Evolutionary conservation across 2,329 filamentous ascomycete genomes (phyloP), one percentile per base, ranked within the genome.

Genomic region (Neurospora crassa): DNA sequence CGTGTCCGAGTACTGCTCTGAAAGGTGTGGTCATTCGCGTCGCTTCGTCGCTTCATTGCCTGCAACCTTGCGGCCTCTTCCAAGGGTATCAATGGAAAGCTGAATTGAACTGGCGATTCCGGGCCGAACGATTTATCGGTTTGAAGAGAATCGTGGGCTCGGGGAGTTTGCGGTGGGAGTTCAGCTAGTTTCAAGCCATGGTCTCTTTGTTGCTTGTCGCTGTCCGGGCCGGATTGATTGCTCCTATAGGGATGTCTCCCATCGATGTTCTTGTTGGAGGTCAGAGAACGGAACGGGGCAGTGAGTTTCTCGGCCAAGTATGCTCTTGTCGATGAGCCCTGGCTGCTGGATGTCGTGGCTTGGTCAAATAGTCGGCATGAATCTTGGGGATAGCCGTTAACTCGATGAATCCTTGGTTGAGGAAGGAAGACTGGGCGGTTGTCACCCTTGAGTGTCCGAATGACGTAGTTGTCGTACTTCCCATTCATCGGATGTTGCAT

Each of bases 301-400:
- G 73, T 67, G 70, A 75, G 68, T n/a, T 71, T 75, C 10, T 75
- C 74, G 1, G 73, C 69, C 12, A 75, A 24, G n/a, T 70, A 70
- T 42, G 59, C 72, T 63, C 74, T 43, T 67, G 73, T 20, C 16
- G 53, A 63, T 43, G 75, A 67, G 70, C 71, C 40, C 20, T 71
- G 29, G 53, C 71, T 68, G 67, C 74, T 77, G 63, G 72, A 72
- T 8, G 70, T 69, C 8, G 71, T 70, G 16, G 71, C 69, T 16
- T 73, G 73, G 1, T 73, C 73, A 18, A 76, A 72, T 2, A 74
- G n/a, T 5, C 75, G 75, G 34, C 68, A 16, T 1, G 75, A 71
- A 47, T 78, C 72, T 42, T 77, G 75, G 3, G 76, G 75, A 20
- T 77, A 74, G 1, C 79, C 79, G 20, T 80, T 80, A 24, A 80